A percentile compares a stretch with the other conserved stretches of the same genome.
Conservation (phyloP, 2,329 filamentous ascomycete genomes). For the Neonectria magnoliae region DNA sequence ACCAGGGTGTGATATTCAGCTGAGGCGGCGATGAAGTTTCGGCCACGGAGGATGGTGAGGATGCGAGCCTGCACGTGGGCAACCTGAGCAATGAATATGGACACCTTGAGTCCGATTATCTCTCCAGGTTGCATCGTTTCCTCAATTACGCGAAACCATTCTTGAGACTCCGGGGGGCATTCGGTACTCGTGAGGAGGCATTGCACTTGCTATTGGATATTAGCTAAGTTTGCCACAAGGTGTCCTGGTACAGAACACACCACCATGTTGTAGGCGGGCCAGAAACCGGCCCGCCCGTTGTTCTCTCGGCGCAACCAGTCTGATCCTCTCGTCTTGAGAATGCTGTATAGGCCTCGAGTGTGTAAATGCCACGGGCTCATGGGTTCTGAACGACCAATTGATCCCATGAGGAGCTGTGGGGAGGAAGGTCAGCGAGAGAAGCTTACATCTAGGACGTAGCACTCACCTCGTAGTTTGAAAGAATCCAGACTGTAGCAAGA, state of each 20-base stretch:
- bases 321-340: constrained; percentile 49
- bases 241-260: constrained; percentile 39
- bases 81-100: constrained; percentile 43
- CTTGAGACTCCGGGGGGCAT: constrained; percentile 49
- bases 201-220: constrained; percentile 50
- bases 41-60: constrained; percentile 37
- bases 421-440: constrained; percentile 19
- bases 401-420: constrained; percentile 50
- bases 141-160: constrained; percentile 49
- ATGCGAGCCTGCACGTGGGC: constrained; percentile 43
- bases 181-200: constrained; percentile 45
- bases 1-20: constrained; percentile 42
- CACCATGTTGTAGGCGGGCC: constrained; percentile 52
- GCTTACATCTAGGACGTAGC: not conserved
- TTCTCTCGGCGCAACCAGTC: constrained; percentile 35
- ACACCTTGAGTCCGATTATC: constrained; percentile 41
- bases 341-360: constrained; percentile 48
- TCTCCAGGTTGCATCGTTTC: constrained; percentile 40
- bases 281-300: constrained; percentile 47
- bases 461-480: constrained; percentile 52
- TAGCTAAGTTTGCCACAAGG: constrained; percentile 6
- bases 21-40: constrained; percentile 44
- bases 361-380: constrained; percentile 52
- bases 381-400: constrained; percentile 40
- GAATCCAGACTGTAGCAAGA: constrained; percentile 53